Evolutionary conservation across 441 rosid genomes (phyloP).

Genomic region (Aleurites moluccanus): DNA sequence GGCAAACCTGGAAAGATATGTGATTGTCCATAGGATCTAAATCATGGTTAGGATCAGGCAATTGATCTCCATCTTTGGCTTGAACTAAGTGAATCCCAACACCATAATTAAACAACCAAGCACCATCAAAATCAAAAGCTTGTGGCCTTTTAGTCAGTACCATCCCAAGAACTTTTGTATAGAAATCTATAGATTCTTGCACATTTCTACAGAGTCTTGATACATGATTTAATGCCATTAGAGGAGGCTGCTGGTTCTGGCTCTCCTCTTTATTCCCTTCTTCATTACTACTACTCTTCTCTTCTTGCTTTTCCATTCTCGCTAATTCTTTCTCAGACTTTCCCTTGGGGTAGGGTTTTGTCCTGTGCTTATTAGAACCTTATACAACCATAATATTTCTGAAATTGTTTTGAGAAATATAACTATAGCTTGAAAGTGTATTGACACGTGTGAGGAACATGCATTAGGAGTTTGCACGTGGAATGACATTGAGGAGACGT

Average conservation of each 20-base stretch:
- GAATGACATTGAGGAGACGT: not conserved
- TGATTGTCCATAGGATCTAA: slow-evolving; percentile 71
- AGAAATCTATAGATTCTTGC: slow-evolving; percentile 50
- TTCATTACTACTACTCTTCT: not conserved
- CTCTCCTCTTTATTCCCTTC: not conserved
- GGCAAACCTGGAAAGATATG: slow-evolving; percentile 57
- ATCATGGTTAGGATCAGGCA: slow-evolving; percentile 33
- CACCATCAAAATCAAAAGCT: too few species aligned
- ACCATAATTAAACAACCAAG: slow-evolving; percentile 75
- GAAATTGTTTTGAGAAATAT: too few species aligned
- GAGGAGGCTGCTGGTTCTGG: slow-evolving; percentile 32
- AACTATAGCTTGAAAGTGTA: not conserved
- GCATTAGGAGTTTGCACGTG: not conserved
- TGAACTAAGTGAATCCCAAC: slow-evolving; percentile 64
- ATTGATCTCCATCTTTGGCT: slow-evolving; percentile 38
- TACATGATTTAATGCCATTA: slow-evolving; percentile 67
- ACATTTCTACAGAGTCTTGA: slow-evolving; percentile 63
- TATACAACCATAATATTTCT: too few species aligned
- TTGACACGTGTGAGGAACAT: not conserved
- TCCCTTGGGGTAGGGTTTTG: not conserved
- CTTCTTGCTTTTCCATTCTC: slow-evolving; percentile 1
- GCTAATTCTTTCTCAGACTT: too few species aligned
- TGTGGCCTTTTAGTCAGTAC: slow-evolving; percentile 54
- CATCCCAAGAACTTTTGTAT: slow-evolving; percentile 60
- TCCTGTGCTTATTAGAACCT: too few species aligned